Base-by-base conservation (phyloP, 441 rosid genomes). In the Jatropha multifida region DNA sequence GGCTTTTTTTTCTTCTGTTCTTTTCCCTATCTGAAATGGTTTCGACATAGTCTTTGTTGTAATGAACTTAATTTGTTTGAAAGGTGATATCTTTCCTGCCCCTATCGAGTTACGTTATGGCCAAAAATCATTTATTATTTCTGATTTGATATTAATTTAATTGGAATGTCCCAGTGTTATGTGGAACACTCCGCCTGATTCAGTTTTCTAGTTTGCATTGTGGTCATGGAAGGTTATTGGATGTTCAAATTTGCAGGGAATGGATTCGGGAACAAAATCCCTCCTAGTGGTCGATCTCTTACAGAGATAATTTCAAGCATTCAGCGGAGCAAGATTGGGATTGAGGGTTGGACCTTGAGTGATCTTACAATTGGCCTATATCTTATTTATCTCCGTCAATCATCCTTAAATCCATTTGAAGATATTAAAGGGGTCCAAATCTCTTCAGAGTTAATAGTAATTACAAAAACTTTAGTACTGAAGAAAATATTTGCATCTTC, bases 331-430 rank as follows among this genome's bases (percentile, higher is more conserved):
- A 95, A 90, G 89, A 89, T 83, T 26, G 97, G 89, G 52, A 80
- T 95, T 58, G 93, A 90, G 82, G 97, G 89, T 76, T 95, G 99
- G 99, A 92, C 93, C 85, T 85, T 93, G 82, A 87, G 95, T 67
- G 99, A 92, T 85, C 94, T 95, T 71, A 92, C 97, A 1, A 78
- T 93, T 18, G 99, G 97, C 60, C 82, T 95, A 37, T 95, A 87
- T 84, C 95, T 93, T 75, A 88, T 95, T 59, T 95, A 93, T 81
- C 95, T 95, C 73, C 94, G 88, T 71, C 98, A 93, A 81, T 86
- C 94, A 13, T 90, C 97, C 49, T 76, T 88, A 77, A 88, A 82
- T 85, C 82, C 86, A 6, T 82, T 83, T 54, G 94, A 92, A 76
- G 94, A 93, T 73, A 86, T 88, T 72, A 90, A 82, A 73, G 98